Evolutionary conservation across 2,329 filamentous ascomycete species (phyloP).

Genomic region (Aspergillus sp.): DNA sequence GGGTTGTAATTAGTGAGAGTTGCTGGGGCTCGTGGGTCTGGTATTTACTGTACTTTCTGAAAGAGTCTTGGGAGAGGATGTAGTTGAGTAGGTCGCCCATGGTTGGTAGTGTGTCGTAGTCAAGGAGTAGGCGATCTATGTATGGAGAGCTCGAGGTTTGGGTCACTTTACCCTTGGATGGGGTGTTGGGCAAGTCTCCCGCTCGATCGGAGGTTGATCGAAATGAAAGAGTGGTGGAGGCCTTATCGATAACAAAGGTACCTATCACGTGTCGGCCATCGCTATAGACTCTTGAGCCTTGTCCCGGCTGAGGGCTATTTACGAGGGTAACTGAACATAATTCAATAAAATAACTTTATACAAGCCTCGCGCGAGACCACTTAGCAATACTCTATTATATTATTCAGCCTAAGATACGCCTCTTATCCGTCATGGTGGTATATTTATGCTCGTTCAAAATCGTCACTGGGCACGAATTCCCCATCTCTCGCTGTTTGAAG

Average conservation of each 20-base stretch:
- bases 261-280: background rate
- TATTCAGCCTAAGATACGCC: conserved; percentile 20
- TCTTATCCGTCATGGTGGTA: conserved; percentile 8
- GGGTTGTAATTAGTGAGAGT: background rate
- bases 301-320: too few species aligned
- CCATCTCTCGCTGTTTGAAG: conserved; percentile 32
- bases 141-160: background rate
- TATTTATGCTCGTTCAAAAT: conserved; percentile 47
- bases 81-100: conserved; percentile 66
- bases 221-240: background rate
- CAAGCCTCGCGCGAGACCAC: conserved; percentile 5
- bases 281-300: too few species aligned
- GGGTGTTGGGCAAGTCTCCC: background rate
- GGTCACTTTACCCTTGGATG: background rate
- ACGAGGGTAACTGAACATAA: too few species aligned
- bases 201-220: background rate
- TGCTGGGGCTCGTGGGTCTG: background rate
- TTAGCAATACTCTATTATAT: conserved; percentile 21
- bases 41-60: conserved; percentile 52
- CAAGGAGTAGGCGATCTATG: background rate
- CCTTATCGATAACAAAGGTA: conserved; percentile 7
- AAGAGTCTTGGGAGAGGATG: conserved; percentile 60
- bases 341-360: background rate
- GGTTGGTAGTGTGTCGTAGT: background rate
- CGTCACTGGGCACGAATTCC: conserved; percentile 40